Evolutionary conservation across 2,329 filamentous ascomycete genomes (phyloP).

Genomic region (Xylariaceae sp.): DNA sequence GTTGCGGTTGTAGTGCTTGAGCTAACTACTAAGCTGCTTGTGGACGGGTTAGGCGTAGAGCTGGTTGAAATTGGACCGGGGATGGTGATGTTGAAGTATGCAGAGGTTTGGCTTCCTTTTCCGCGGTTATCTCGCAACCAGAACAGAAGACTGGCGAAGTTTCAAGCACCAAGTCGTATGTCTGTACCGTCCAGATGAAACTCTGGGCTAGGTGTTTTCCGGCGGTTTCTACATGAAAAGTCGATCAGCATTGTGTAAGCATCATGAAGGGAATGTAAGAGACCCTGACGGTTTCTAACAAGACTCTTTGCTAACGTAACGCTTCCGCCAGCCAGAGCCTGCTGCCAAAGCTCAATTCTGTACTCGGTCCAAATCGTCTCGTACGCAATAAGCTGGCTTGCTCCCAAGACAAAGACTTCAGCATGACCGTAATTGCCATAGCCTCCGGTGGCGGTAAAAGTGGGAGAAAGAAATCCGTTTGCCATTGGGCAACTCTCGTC

Average conservation of each 20-base stretch:
- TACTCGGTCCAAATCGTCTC: constrained; percentile 2
- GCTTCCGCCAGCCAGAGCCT: not conserved
- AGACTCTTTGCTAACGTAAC: not conserved
- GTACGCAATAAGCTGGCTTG: constrained; percentile 10
- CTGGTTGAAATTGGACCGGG: not conserved
- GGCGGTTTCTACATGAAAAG: not conserved
- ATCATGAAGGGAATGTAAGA: no score
- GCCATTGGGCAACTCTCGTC: not conserved
- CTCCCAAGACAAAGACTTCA: not conserved
- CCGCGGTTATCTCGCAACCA: constrained; percentile 4
- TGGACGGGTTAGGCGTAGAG: no score
- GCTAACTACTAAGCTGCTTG: not conserved
- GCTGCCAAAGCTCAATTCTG: constrained; percentile 16
- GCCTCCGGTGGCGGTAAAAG: not conserved
- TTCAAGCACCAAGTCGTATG: constrained; percentile 15
- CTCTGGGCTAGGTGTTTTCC: not conserved
- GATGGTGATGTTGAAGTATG: constrained; percentile 20
- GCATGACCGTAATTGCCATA: not conserved
- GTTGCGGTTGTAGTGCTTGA: not conserved
- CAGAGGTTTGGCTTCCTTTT: not conserved
- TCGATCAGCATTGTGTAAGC: not conserved
- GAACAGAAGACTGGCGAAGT: constrained; percentile 20
- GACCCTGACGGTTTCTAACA: constrained; percentile 7
- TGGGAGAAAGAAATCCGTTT: constrained; percentile 3
- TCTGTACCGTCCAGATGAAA: constrained; percentile 18